Percentiles rank a stretch among this genome's conserved stretches.
phyloP scores from a whole-genome alignment of 306 rosid species.

The Sechiopsis laciniata region DNA sequence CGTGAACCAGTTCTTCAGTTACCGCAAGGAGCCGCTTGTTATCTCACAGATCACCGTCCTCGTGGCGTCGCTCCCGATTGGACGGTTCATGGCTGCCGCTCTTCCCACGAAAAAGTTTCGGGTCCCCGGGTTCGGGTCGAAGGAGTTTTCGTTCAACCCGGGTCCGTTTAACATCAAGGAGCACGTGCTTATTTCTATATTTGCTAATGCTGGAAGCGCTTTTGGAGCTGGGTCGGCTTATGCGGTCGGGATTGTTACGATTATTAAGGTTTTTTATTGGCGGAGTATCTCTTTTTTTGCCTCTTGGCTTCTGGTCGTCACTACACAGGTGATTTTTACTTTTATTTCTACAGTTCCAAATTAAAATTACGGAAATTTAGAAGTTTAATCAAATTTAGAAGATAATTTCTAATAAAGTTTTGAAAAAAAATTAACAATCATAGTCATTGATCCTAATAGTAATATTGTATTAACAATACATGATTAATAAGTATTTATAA shows the following conservation, averaged over 20 bases:
- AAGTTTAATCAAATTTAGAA: too few relatives aligned
- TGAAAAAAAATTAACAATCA: too few relatives aligned
- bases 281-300: conserved; percentile 45
- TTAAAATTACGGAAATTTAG: too few relatives aligned
- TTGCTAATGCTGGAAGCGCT: conserved; percentile 68
- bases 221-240: conserved; percentile 67
- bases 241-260: conserved; percentile 49
- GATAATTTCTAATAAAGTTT: too few relatives aligned
- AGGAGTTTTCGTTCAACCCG: conserved; percentile 47
- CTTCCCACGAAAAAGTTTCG: conserved; percentile 39
- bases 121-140: conserved; percentile 41
- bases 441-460: too few relatives aligned
- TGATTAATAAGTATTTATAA: too few relatives aligned
- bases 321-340: conserved; percentile 44
- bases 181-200: conserved; percentile 69
- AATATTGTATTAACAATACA: too few relatives aligned
- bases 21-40: conserved; percentile 58
- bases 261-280: conserved; percentile 55
- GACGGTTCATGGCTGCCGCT: conserved; percentile 55
- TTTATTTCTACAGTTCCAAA: too few relatives aligned
- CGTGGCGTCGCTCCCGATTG: conserved; percentile 59
- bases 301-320: conserved; percentile 62
- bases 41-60: conserved; percentile 57
- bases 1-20: conserved; percentile 74
- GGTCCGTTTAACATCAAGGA: conserved; percentile 85